phyloP scores from a whole-genome alignment of 1,284 basidiomycete species.

The Schizophyllum commune region DNA sequence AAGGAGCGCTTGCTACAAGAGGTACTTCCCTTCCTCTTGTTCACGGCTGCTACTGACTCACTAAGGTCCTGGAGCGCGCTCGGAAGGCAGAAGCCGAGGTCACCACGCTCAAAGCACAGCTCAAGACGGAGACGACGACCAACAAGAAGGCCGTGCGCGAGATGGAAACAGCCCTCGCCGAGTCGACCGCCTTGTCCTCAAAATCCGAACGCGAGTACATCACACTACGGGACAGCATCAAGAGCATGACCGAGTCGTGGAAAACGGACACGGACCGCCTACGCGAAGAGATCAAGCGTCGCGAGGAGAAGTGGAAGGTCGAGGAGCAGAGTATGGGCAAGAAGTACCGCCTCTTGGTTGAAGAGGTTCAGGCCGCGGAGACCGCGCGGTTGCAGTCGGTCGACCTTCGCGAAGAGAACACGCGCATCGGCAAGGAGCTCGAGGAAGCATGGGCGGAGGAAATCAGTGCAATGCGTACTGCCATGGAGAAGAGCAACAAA shows the following conservation, averaged over 20 bases:
- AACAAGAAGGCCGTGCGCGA: conserved; percentile 71
- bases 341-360: conserved; percentile 55
- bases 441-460: conserved; percentile 43
- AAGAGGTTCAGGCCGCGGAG: conserved; percentile 48
- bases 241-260: conserved; percentile 60
- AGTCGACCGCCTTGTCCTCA: conserved; percentile 68
- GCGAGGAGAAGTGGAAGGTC: conserved; percentile 55
- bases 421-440: conserved; percentile 37
- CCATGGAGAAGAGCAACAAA: conserved; percentile 44
- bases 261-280: conserved; percentile 59
- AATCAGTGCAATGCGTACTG: conserved; percentile 37
- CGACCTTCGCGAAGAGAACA: conserved; percentile 32
- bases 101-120: conserved; percentile 50
- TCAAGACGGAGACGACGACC: conserved; percentile 63
- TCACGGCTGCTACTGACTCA: background rate
- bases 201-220: conserved; percentile 75
- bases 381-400: conserved; percentile 42
- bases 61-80: conserved; percentile 69
- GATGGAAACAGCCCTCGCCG: conserved; percentile 63
- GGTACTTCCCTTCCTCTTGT: conserved; percentile 28
- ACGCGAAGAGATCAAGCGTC: conserved; percentile 59
- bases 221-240: conserved; percentile 66
- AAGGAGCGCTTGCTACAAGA: conserved; percentile 83
- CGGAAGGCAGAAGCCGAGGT: conserved; percentile 76
- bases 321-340: conserved; percentile 58